Evolutionary conservation across 805 yeast species (phyloP).

Genomic region (Wickerhamiella galacta): DNA sequence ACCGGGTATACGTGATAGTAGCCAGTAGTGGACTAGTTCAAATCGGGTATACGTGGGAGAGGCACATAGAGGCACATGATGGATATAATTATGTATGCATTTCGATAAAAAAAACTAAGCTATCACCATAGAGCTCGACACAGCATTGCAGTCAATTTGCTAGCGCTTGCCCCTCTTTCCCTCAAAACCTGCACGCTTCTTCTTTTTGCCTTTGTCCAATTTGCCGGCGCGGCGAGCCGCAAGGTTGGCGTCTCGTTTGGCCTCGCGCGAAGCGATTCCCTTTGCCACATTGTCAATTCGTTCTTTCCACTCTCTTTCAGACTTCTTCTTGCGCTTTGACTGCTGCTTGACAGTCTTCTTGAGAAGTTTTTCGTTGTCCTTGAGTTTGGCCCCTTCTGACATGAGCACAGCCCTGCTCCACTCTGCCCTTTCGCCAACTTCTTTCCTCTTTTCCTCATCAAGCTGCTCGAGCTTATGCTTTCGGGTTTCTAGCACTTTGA

Average conservation of each 20-base stretch:
- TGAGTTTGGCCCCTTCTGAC: slow-evolving; percentile 75
- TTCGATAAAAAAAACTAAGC: too few species aligned
- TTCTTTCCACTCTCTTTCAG: slow-evolving; percentile 85
- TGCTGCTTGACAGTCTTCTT: slow-evolving; percentile 74
- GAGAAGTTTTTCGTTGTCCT: slow-evolving; percentile 78
- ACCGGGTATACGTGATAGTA: too few species aligned
- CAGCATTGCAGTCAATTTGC: too few species aligned
- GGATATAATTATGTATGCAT: too few species aligned
- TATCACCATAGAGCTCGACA: too few species aligned
- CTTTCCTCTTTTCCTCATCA: slow-evolving; percentile 43
- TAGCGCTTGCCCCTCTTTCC: too few species aligned
- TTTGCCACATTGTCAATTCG: slow-evolving; percentile 67
- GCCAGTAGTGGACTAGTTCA: too few species aligned
- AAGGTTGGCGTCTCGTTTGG: slow-evolving; percentile 85
- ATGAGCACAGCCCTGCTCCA: slow-evolving; percentile 77
- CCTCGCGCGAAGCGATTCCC: slow-evolving; percentile 54
- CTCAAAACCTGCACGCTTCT: slow-evolving; percentile 81
- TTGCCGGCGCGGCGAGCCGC: slow-evolving; percentile 72
- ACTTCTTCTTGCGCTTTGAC: slow-evolving; percentile 66
- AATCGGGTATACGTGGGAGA: too few species aligned
- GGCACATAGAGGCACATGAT: too few species aligned
- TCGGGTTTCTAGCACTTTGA: slow-evolving; percentile 56
- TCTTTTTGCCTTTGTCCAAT: slow-evolving; percentile 61
- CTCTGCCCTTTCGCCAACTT: slow-evolving; percentile 50
- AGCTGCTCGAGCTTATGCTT: slow-evolving; percentile 43